Base-by-base conservation (phyloP, 1,139 yeast species). In the Pichia sp. region DNA sequence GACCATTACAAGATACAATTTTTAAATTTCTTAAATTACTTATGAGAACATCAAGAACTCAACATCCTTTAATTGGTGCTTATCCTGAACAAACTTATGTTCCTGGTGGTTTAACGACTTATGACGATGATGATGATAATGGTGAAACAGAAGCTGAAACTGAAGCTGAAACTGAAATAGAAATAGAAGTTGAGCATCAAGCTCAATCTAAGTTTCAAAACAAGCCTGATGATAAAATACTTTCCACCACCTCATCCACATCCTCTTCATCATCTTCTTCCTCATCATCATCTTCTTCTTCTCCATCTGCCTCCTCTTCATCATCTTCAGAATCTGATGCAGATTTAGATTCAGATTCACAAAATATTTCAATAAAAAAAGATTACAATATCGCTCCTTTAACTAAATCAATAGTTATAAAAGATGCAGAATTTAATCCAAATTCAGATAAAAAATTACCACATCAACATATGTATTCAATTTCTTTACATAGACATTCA, bases 11-110 rank as follows among this genome's bases (percentile, higher is more conserved):
- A 24, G 38, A 30, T 30, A 41, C 38, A 3, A 48, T 50, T 32
- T 34, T 46, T 7, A 46, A 42, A 12, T 42, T 50, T 23, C 37
- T 47, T 3, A 47, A 25, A 30, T 40, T 47, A 22, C 24, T 49
- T 12, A 35, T 50, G 35, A 40, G 51, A 37, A 41, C 42, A 8
- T 49, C 48, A 10, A 38, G 45, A 41, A 39, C 40, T 22, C 43
- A 41, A 30, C 37, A 39, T 24, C 47, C 50, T 4, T 16, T 42
- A 12, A 31, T 30, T 11, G 46, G 46, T n/a, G 45, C 42, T 4
- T 49, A 40, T 22, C 54, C 54, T 3, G 53, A 50, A 38, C 48
- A 43, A 35, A 28, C 30, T 26, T 43, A 40, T 30, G 37, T 44
- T 10, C 41, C 43, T 20, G 37, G 40, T 30, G 43, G 44, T 9